Percentiles rank a stretch among this genome's conserved stretches.
phyloP scores from a whole-genome alignment of 441 rosid species.

The Hura crepitans region DNA sequence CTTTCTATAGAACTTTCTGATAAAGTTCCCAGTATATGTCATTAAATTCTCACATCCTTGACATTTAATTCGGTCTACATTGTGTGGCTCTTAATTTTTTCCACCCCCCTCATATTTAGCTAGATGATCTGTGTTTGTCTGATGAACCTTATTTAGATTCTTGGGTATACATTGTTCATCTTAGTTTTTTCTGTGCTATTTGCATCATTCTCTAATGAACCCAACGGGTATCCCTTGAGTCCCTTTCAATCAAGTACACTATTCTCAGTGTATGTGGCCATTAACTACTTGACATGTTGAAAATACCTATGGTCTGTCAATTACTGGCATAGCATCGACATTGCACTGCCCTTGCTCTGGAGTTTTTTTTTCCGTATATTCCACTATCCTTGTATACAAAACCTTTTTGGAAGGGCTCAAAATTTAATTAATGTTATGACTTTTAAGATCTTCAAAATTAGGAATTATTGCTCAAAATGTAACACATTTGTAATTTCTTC shows the following conservation, averaged over 20 bases:
- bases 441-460: not conserved
- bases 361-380: not conserved
- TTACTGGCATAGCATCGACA: conserved; percentile 1
- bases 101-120: not conserved
- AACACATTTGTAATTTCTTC: not conserved
- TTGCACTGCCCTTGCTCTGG: not conserved
- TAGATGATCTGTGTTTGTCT: not conserved
- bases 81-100: not conserved
- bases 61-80: not conserved
- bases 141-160: not conserved
- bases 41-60: not conserved
- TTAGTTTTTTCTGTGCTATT: not conserved
- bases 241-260: not conserved
- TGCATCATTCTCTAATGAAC: not conserved
- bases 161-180: not conserved
- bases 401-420: no score
- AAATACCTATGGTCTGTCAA: not conserved
- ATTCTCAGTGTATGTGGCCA: not conserved
- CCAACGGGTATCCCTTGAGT: not conserved
- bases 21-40: not conserved
- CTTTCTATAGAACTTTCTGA: not conserved
- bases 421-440: no score
- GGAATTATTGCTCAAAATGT: not conserved
- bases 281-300: not conserved
- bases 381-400: not conserved